Percentiles rank a stretch among this genome's conserved stretches.
Evolutionary conservation across 2,329 filamentous ascomycete species (phyloP).

Genomic region (Pleurostoma richardsiae): DNA sequence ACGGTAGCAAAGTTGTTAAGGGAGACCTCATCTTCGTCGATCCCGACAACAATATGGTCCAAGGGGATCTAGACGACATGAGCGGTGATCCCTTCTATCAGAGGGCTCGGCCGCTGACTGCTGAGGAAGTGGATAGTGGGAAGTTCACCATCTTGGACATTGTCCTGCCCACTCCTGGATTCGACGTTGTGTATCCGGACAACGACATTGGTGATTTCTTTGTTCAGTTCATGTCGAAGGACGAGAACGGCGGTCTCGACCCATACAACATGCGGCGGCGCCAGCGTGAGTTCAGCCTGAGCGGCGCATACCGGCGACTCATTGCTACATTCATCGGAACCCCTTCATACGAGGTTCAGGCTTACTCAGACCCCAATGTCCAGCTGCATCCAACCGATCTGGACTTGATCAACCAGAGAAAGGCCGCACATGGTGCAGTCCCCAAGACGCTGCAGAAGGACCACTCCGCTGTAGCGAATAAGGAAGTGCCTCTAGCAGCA

Average conservation of each 20-base stretch:
- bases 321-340: conserved; percentile 65
- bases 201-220: conserved; percentile 87
- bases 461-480: too few species aligned
- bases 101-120: conserved; percentile 66
- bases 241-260: conserved; percentile 72
- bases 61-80: conserved; percentile 44
- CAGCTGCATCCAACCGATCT: conserved; percentile 88
- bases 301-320: conserved; percentile 82
- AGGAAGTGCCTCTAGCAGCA: conserved; percentile 13
- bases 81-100: conserved; percentile 36
- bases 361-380: conserved; percentile 66
- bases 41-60: conserved; percentile 19
- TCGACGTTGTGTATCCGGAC: conserved; percentile 77
- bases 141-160: conserved; percentile 80
- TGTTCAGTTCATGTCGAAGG: conserved; percentile 75
- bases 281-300: conserved; percentile 83
- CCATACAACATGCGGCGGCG: conserved; percentile 81
- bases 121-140: conserved; percentile 72
- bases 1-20: conserved; percentile 68
- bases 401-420: conserved; percentile 54
- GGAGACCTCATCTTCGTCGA: conserved; percentile 74
- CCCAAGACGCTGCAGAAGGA: too few species aligned
- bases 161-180: conserved; percentile 89
- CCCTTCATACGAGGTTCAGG: conserved; percentile 63
- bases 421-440: conserved; percentile 8